Conservation (phyloP, 805 yeast species). For the Candida boidinii region DNA sequence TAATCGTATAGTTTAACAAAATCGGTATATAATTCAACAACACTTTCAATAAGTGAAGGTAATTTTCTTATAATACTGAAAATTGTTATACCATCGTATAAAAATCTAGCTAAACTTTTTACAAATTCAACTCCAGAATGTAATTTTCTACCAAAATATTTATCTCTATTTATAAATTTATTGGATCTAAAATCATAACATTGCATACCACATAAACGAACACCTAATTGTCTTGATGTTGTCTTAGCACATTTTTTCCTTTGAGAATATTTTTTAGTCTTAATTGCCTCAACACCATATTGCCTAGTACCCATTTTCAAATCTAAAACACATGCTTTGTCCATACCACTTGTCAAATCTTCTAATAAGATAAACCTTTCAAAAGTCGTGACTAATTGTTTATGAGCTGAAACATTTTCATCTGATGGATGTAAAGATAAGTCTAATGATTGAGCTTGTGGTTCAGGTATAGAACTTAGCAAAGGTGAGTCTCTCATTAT, state of each 20-base stretch:
- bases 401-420: no score
- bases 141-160: constrained; percentile 83
- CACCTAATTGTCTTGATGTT: constrained; percentile 77
- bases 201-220: constrained; percentile 92
- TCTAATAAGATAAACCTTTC: constrained; percentile 83
- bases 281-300: constrained; percentile 87
- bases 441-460: no score
- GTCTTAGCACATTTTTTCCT: constrained; percentile 72
- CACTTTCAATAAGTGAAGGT: constrained; percentile 52
- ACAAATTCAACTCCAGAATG: constrained; percentile 68
- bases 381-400: constrained; percentile 49
- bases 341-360: constrained; percentile 80
- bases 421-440: no score
- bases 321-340: constrained; percentile 84
- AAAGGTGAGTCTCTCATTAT: no score
- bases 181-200: constrained; percentile 48
- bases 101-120: constrained; percentile 62
- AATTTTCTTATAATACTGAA: constrained; percentile 58
- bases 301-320: constrained; percentile 98
- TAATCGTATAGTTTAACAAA: constrained; percentile 59
- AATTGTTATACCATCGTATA: constrained; percentile 62
- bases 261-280: constrained; percentile 69
- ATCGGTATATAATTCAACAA: constrained; percentile 49
- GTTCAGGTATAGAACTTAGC: no score
- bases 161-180: constrained; percentile 65